Percentiles rank a stretch among this genome's conserved stretches.
Evolutionary conservation across 2,329 filamentous ascomycete species (phyloP).

Genomic region (Alternaria hordeiaustralica): DNA sequence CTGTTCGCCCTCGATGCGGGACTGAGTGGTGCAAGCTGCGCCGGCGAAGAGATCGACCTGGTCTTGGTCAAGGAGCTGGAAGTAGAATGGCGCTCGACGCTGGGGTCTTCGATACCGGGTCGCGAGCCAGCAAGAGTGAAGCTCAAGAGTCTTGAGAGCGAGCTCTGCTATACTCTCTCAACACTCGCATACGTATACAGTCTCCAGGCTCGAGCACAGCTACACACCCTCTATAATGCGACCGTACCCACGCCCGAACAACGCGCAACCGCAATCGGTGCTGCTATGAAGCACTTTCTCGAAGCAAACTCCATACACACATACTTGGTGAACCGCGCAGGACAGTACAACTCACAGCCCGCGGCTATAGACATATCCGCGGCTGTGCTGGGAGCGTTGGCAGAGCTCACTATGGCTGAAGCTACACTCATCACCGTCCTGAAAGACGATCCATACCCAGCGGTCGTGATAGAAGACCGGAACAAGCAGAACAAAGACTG

Average conservation of each 20-base stretch:
- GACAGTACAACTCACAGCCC: slow-evolving; percentile 44
- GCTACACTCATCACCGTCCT: slow-evolving; percentile 87
- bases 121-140: slow-evolving; percentile 71
- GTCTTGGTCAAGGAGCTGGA: slow-evolving; percentile 72
- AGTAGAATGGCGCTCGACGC: slow-evolving; percentile 80
- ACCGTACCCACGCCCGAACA: slow-evolving; percentile 64
- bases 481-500: slow-evolving; percentile 88
- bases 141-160: slow-evolving; percentile 78
- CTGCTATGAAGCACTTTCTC: slow-evolving; percentile 78
- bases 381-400: slow-evolving; percentile 53
- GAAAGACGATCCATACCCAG: slow-evolving; percentile 93
- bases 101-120: slow-evolving; percentile 65
- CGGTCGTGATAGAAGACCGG: slow-evolving; percentile 78
- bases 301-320: slow-evolving; percentile 80
- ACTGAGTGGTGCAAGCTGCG: slow-evolving; percentile 62
- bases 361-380: slow-evolving; percentile 52
- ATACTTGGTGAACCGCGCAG: slow-evolving; percentile 68
- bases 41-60: slow-evolving; percentile 70
- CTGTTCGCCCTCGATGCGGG: slow-evolving; percentile 78
- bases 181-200: slow-evolving; percentile 78
- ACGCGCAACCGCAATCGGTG: slow-evolving; percentile 71
- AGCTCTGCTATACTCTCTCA: slow-evolving; percentile 79
- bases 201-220: slow-evolving; percentile 71
- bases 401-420: slow-evolving; percentile 77
- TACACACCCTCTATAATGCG: slow-evolving; percentile 76